phyloP scores from a whole-genome alignment of 176 grass and related monocot species.

The Thalia dealbata region DNA sequence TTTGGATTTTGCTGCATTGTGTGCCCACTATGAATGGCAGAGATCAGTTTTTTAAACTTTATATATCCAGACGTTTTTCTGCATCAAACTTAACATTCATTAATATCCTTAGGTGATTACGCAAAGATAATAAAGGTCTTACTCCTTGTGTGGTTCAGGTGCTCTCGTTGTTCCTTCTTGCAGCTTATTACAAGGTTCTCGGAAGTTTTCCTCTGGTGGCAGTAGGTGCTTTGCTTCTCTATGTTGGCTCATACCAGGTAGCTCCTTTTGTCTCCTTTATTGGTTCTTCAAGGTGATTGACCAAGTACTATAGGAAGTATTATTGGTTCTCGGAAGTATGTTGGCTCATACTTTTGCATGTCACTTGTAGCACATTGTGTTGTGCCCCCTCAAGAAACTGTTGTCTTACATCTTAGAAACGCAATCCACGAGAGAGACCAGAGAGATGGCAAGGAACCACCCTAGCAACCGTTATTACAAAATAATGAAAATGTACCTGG shows the following conservation, averaged over 20 bases:
- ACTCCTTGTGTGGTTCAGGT: constrained; percentile 41
- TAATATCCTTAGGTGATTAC: background rate
- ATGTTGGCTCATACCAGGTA: constrained; percentile 89
- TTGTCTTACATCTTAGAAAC: too few species aligned
- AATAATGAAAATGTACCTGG: too few species aligned
- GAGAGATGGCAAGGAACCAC: too few species aligned
- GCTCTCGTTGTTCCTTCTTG: constrained; percentile 71
- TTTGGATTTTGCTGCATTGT: background rate
- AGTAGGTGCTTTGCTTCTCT: constrained; percentile 85
- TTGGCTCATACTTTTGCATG: background rate
- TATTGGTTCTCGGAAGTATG: too few species aligned
- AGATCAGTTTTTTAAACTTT: constrained; percentile 6
- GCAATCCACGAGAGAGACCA: too few species aligned
- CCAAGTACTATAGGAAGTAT: too few species aligned
- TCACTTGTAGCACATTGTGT: background rate
- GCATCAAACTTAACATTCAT: background rate
- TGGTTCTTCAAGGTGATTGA: background rate
- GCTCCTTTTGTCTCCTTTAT: constrained; percentile 20
- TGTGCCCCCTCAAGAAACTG: background rate
- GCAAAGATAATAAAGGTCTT: constrained; percentile 11
- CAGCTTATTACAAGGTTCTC: constrained; percentile 92
- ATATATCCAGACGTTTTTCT: background rate
- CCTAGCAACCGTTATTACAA: too few species aligned
- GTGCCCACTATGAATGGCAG: background rate
- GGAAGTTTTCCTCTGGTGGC: constrained; percentile 54